Base-by-base conservation (phyloP, 2,329 filamentous ascomycete genomes). In the Hortaea sp. region DNA sequence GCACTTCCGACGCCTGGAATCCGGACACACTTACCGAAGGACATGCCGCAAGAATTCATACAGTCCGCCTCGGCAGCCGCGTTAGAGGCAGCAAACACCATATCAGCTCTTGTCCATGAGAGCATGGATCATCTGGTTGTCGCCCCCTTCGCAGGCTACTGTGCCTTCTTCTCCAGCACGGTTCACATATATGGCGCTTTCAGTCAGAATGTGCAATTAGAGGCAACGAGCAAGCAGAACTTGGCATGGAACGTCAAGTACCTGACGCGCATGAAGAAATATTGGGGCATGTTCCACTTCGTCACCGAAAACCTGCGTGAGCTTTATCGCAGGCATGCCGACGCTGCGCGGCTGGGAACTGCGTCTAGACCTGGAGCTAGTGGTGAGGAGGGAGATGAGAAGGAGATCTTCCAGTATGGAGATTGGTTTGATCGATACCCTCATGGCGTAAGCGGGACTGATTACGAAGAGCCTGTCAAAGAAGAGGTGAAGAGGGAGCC, bases 211-310 rank as follows among this genome's bases (percentile, higher is more conserved):
- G 70, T 81, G 10, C 70, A 78, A 7, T 75, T 94, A 42, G 86
- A 94, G 63, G 76, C 78, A 9, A 77, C 79, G 6, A 88, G 87
- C 6, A 95, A 94, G 67, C 80, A 82, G 53, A 89, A 95, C 58
- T 72, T 95, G 11, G 81, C 85, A 1, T 85, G 82, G 53, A 97
- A 95, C 54, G 84, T 97, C 57, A 86, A 84, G 59, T 97, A 92
- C 58, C 69, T 98, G 39, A 84, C 84, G 45, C 92, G 87, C 66
- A 94, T 97, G 86, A 95, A 95, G 72, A 86, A 86, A 49, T 89
- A 92, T 59, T 98, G 92, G 92, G 92, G 90, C 49, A 94, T 95
- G 84, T 95, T 97, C 62, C 87, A 95, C 63, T 95, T 88, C 69
- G 89, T 97, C 77, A 84, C 88, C 1, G 89, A 97, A 62, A 92